Base-by-base conservation (phyloP, 2,329 filamentous ascomycete species). In the Pseudogymnoascus sp. region DNA sequence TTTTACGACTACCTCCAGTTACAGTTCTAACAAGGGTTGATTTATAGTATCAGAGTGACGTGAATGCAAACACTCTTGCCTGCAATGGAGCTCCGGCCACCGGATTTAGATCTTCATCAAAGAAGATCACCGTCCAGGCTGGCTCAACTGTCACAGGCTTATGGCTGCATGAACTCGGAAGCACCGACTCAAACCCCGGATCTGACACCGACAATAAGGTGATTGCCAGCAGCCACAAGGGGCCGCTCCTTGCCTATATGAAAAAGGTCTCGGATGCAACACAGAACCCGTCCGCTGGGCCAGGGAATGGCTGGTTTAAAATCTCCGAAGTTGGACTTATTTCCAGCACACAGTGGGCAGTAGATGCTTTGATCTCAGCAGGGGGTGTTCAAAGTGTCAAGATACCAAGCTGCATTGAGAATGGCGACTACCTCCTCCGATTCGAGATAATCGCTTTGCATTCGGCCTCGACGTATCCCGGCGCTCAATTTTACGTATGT, bases 401-500 rank as follows among this genome's bases (percentile, higher is more conserved):
- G 43, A 71, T 83, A 63, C 81, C 81, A 39, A 68, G 73, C 34
- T 80, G 77, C 71, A 74, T 83, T 62, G 77, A 79, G 1, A 72
- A 79, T 1, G 81, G 81, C 37, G 75, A 83, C 58, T 83, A 83
- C 65, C 75, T 83, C 25, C 73, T 83, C 70, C 76, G 80, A 30
- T 75, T 79, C 34, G 81, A 84, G 73, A 73, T 80, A 43, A 72
- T 81, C 59, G 67, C 16, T 65, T 64, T 25, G 70, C 66, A 41
- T 65, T 72, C 4, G 67, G 74, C 7, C 70, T 74, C 41, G 74
- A 74, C 65, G 68, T 75, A 70, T 73, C 68, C 64, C 37, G 60
- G 43, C 1, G 68, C 70, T 12, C 68, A 70, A 57, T 72, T 68
- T 62, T 71, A 73, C 62, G 61, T 67, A 18, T 69, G 67, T 9